These are phyloP conservation scores for Passiflora organensis DNA, from an alignment of 345 rosid species.

Conservation along the genomic window DNA sequence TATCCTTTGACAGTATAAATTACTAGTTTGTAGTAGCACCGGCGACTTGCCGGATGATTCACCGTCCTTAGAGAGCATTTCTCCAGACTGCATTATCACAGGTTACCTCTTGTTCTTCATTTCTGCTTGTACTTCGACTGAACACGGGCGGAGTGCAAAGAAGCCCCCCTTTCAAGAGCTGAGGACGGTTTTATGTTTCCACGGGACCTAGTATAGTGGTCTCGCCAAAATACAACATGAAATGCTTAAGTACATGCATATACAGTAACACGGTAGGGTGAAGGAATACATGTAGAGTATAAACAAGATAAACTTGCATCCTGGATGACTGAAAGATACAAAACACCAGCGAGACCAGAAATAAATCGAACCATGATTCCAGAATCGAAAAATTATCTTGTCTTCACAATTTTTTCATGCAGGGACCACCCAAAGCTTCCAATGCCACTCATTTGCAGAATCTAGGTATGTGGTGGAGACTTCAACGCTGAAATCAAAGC, in stretches of 20 bases:
- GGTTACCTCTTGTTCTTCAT: background rate
- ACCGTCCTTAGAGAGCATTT: background rate
- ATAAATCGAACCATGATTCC: background rate
- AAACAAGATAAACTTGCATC: constrained; percentile 25
- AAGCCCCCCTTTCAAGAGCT: constrained; percentile 11
- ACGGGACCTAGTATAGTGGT: constrained; percentile 10
- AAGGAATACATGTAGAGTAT: constrained; percentile 19
- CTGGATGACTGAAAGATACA: background rate
- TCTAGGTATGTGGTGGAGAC: background rate
- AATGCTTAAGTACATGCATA: constrained; percentile 12
- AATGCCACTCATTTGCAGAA: no score
- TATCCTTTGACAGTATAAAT: background rate
- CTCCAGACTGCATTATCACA: background rate
- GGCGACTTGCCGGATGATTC: background rate
- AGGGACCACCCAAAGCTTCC: background rate
- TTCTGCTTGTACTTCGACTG: constrained; percentile 8
- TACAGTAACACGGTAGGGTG: constrained; percentile 8
- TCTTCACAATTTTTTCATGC: background rate
- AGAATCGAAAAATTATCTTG: constrained; percentile 6
- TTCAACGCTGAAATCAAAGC: constrained; percentile 12
- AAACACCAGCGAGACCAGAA: constrained; percentile 6
- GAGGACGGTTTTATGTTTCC: constrained; percentile 5
- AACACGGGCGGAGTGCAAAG: constrained; percentile 10
- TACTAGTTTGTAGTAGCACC: background rate
- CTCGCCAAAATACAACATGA: constrained; percentile 20